These are phyloP conservation scores for Tetrahymena borealis DNA, from an alignment of 73 alveolate genomes.

Conservation along the genomic window DNA sequence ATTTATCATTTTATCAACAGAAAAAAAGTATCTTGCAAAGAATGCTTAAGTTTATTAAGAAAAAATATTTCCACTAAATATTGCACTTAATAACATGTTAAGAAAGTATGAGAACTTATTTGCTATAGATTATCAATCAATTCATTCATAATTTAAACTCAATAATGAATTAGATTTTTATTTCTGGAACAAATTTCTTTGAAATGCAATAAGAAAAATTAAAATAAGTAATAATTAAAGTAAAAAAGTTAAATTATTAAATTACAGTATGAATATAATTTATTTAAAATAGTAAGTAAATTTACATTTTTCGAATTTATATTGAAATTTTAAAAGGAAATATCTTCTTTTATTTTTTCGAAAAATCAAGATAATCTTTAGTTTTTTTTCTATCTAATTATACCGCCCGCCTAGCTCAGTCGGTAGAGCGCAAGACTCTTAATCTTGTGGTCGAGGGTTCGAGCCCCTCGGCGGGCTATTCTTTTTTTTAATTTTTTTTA, in stretches of 20 bases:
- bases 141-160: no score
- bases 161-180: no score
- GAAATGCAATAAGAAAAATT: neutral
- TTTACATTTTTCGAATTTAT: no score
- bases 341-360: no score
- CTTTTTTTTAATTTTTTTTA: neutral
- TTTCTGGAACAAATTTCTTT: no score
- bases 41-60: neutral
- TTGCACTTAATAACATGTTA: neutral
- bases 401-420: conserved; percentile 8
- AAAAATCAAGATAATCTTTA: no score
- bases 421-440: conserved; percentile 6
- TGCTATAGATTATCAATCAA: no score
- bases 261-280: neutral
- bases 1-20: neutral
- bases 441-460: conserved; percentile 4
- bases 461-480: neutral
- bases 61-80: neutral
- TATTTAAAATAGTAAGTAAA: no score
- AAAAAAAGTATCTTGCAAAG: neutral
- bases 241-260: no score
- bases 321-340: no score
- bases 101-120: no score
- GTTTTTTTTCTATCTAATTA: neutral
- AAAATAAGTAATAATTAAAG: neutral